Evolutionary conservation across 345 rosid species (phyloP), one percentile per base, ranked within the genome.

Genomic region (Hibiscus trionum): DNA sequence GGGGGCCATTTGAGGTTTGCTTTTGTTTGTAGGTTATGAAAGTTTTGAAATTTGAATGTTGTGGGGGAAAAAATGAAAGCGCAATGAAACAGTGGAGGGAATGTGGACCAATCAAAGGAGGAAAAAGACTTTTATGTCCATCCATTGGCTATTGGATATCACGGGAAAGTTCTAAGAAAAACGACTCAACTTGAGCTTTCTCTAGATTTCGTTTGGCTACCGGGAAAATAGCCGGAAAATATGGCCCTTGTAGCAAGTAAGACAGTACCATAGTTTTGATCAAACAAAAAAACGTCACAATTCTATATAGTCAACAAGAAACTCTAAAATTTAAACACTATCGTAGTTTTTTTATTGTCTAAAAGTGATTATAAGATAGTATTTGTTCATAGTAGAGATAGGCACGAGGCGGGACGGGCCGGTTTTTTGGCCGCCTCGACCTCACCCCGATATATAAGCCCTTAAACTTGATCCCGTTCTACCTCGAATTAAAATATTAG

Each of bases 31-130:
- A 49, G 65, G 14, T 74, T 53, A 75, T 75, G 53, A 71, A 62
- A 56, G 24, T 8, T 44, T 44, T 44, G 11, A 44, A 44, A 6
- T 80, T 80, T 66, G 75, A 81, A 76, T 67, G 77, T 71, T 80
- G 77, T 14, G 24, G 24, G 24, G 24, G 1, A 0, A 21, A 21
- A 21, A 21, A 21, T 47, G 70, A 49, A 66, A 49, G 42, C 2
- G 59, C 9, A 16, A 24, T 29, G 21, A 67, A 27, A 66, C 10
- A 29, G 1, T 14, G 44, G 19, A 19, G 4, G 7, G 31, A 64
- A 8, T 42, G 52, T 64, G 39, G 52, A 64, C 69, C 31, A 1
- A 29, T 11, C 35, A 58, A 26, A 1, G 31, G 21, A 58, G 2
- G 3, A 44, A 12, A 42, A 29, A 12, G n/a, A 56, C 61, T 10